Base-by-base conservation (phyloP, 2,329 filamentous ascomycete genomes). In the Atkinsonella hypoxylon region DNA sequence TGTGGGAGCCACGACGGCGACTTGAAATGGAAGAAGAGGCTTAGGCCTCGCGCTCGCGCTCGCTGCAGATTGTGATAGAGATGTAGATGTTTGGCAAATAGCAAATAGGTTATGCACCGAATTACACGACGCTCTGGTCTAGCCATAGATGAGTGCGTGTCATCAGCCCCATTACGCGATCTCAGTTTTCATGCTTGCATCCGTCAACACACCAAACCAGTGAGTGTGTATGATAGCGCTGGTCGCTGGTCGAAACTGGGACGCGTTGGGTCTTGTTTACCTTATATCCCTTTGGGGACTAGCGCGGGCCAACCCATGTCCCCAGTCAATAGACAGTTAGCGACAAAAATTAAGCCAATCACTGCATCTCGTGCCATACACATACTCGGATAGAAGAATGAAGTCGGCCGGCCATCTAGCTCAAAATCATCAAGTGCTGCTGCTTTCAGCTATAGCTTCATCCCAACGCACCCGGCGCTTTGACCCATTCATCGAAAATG, bases 261-360 rank as follows among this genome's bases (percentile, higher is more conserved):
- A 56, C 47, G 48, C 51, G 54, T 58, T 62, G 62, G 60, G 63
- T 64, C 61, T 67, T 71, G 69, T 72, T 72, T 72, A 72, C 70
- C 70, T 64, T 54, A 30, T 59, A 54, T 57, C 64, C 60, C 52
- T 36, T 63, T 67, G 55, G 22, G 60, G 67, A 53, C 57, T 70
- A 69, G 67, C 55, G 55, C 51, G 7, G 9, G 9, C 31, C 12
- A 22, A 18, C n/a, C 30, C 15, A 15, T 42, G 34, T 39, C n/a
- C 12, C 18, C 43, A 47, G 49, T 38, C 44, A 51, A 51, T 47
- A 9, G 30, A 11, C 13, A 26, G 8, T 26, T 26, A 26, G 26
- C 7, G n/a, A 10, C 9, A 40, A 15, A 10, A 26, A 43, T 18
- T 9, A n/a, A 44, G 45, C 50, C 45, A 48, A 39, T 42, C 45